A percentile compares a stretch with the other conserved stretches of the same genome.
Evolutionary conservation across 2,329 filamentous ascomycete genomes (phyloP).

Genomic region (Pseudogymnoascus sp.): DNA sequence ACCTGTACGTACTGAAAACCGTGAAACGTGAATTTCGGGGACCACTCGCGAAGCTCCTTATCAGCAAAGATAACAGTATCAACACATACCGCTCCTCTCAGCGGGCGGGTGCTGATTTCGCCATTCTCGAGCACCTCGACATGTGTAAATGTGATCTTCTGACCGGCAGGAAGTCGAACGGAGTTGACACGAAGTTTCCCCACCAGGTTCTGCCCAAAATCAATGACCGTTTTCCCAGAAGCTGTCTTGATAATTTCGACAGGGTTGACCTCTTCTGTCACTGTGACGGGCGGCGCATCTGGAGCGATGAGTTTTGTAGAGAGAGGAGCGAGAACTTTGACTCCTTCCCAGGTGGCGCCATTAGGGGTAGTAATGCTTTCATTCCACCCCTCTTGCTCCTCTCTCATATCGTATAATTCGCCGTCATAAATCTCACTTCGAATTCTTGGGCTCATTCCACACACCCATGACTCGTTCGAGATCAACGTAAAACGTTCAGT

Average conservation of each 20-base stretch:
- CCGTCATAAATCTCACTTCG: slow-evolving; percentile 41
- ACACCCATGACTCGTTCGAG: slow-evolving; percentile 24
- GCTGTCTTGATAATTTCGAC: slow-evolving; percentile 28
- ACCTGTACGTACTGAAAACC: slow-evolving; percentile 38
- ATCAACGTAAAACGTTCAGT: slow-evolving; percentile 12
- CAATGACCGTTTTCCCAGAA: slow-evolving; percentile 39
- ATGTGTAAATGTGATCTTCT: slow-evolving; percentile 37
- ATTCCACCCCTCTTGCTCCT: slow-evolving; percentile 4
- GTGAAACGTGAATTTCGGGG: slow-evolving; percentile 33
- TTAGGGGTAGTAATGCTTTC: background rate
- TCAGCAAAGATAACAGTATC: slow-evolving; percentile 32
- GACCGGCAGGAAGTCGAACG: slow-evolving; percentile 32
- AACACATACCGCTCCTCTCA: slow-evolving; percentile 31
- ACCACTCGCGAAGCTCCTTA: slow-evolving; percentile 31
- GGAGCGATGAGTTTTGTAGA: slow-evolving; percentile 33
- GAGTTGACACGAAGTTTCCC: slow-evolving; percentile 37
- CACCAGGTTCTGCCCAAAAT: slow-evolving; percentile 53
- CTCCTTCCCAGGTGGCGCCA: background rate
- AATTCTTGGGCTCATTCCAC: slow-evolving; percentile 2
- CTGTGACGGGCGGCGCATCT: slow-evolving; percentile 38
- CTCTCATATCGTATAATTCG: slow-evolving; percentile 28
- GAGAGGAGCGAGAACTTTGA: slow-evolving; percentile 12
- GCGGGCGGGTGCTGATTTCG: slow-evolving; percentile 34
- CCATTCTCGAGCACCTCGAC: slow-evolving; percentile 38
- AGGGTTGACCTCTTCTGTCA: slow-evolving; percentile 27